Evolutionary conservation across 768 basidiomycete species (phyloP).

Genomic region (Auriculariales sp.): DNA sequence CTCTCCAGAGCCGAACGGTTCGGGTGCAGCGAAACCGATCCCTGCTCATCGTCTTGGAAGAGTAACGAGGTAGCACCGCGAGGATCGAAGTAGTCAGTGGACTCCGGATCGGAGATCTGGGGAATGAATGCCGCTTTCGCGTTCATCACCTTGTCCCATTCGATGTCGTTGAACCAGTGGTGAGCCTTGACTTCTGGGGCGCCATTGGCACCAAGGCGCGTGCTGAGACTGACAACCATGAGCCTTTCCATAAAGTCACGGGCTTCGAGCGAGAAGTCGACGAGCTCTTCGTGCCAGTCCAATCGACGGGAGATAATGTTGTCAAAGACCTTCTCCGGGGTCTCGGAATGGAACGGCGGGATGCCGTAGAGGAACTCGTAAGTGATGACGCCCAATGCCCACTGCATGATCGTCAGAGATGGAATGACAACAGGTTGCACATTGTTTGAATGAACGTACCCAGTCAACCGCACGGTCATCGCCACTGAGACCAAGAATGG

Average conservation of each 20-base stretch:
- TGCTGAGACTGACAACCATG: slow-evolving; percentile 63
- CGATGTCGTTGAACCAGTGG: slow-evolving; percentile 77
- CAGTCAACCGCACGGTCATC: slow-evolving; percentile 96
- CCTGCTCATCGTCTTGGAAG: slow-evolving; percentile 79
- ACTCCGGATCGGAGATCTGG: slow-evolving; percentile 87
- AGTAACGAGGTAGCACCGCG: slow-evolving; percentile 82
- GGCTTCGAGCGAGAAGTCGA: slow-evolving; percentile 74
- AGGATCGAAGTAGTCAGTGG: slow-evolving; percentile 98
- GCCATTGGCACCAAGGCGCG: slow-evolving; percentile 73
- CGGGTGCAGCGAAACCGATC: slow-evolving; percentile 23
- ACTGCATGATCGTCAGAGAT: slow-evolving; percentile 33
- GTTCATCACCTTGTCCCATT: slow-evolving; percentile 85
- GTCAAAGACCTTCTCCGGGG: slow-evolving; percentile 94
- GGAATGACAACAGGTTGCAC: slow-evolving; percentile 7
- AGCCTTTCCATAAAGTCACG: slow-evolving; percentile 82
- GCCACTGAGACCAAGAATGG: slow-evolving; percentile 85
- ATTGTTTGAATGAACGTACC: slow-evolving; percentile 35
- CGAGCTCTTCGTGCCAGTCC: slow-evolving; percentile 92
- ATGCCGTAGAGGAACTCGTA: slow-evolving; percentile 97
- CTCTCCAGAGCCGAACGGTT: slow-evolving; percentile 15
- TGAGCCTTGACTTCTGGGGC: slow-evolving; percentile 89
- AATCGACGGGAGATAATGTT: slow-evolving; percentile 91
- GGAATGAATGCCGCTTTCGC: slow-evolving; percentile 92
- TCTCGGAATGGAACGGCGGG: slow-evolving; percentile 95
- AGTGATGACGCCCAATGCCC: slow-evolving; percentile 95